phyloP scores from a whole-genome alignment of 1,284 basidiomycete genomes.

The Leccinum laetum region DNA sequence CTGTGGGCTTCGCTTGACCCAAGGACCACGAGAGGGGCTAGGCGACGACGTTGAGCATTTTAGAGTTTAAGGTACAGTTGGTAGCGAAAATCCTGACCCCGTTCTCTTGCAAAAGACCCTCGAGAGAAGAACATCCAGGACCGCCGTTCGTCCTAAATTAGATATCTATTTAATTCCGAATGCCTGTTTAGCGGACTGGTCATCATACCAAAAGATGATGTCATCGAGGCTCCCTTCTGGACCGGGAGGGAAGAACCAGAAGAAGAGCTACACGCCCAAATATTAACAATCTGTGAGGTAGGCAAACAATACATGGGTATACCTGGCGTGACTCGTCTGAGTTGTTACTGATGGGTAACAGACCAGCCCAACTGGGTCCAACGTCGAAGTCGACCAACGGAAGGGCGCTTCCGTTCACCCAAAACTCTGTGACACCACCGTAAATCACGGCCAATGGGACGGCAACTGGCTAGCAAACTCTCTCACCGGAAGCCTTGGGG shows the following conservation, averaged over 20 bases:
- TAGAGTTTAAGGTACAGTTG: background rate
- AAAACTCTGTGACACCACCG: constrained; percentile 52
- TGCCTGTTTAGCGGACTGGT: background rate
- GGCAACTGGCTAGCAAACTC: constrained; percentile 36
- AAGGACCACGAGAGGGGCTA: constrained; percentile 68
- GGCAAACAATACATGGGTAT: constrained; percentile 14
- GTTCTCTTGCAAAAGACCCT: constrained; percentile 81
- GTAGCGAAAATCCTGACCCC: constrained; percentile 51
- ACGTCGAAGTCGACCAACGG: constrained; percentile 69
- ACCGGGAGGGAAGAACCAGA: constrained; percentile 86
- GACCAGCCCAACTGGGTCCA: constrained; percentile 59
- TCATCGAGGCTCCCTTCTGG: constrained; percentile 70
- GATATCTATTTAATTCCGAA: constrained; percentile 17
- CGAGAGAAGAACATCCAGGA: constrained; percentile 70
- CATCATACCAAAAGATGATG: constrained; percentile 64
- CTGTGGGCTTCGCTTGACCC: constrained; percentile 64
- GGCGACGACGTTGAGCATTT: background rate
- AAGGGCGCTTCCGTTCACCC: constrained; percentile 68
- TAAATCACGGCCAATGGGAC: background rate
- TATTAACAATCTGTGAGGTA: constrained; percentile 68
- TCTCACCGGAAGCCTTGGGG: constrained; percentile 59
- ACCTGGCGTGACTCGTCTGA: constrained; percentile 69
- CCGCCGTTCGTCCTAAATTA: constrained; percentile 46
- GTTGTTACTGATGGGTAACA: constrained; percentile 65
- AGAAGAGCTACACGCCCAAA: constrained; percentile 62